Conservation (phyloP, 495 filamentous ascomycete genomes). For the Glarea lozoyensis region DNA sequence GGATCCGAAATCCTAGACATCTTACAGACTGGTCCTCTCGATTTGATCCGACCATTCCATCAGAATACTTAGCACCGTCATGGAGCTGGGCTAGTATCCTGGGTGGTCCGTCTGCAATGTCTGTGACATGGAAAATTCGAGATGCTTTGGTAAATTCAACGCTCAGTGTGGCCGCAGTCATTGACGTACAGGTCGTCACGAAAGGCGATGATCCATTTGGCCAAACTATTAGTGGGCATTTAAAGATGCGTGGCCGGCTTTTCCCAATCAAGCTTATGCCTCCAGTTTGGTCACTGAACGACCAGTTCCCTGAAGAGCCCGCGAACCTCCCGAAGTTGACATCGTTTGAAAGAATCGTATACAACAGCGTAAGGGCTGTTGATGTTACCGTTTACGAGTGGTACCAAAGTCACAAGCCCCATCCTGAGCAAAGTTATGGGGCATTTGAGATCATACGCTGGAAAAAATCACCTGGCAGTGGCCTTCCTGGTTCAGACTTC, state of each 20-base stretch:
- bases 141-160: slow-evolving; percentile 9
- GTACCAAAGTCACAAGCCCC: slow-evolving; percentile 13
- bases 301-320: slow-evolving; percentile 3
- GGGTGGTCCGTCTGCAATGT: slow-evolving; percentile 11
- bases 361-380: neutral
- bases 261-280: slow-evolving; percentile 7
- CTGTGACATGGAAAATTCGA: slow-evolving; percentile 8
- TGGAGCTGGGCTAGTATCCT: slow-evolving; percentile 24
- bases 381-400: slow-evolving; percentile 12
- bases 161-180: slow-evolving; percentile 14
- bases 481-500: slow-evolving; percentile 7
- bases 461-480: slow-evolving; percentile 4
- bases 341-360: slow-evolving; percentile 4
- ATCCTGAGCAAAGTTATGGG: slow-evolving; percentile 15
- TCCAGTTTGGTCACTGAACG: slow-evolving; percentile 4
- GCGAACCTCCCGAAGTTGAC: neutral
- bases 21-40: slow-evolving; percentile 6
- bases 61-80: slow-evolving; percentile 21
- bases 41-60: slow-evolving; percentile 11
- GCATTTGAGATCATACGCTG: slow-evolving; percentile 15
- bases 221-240: slow-evolving; percentile 14
- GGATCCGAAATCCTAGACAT: slow-evolving; percentile 9
- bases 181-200: slow-evolving; percentile 11
- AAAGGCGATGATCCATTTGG: slow-evolving; percentile 18
- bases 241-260: slow-evolving; percentile 16